Evolutionary conservation across 1,139 yeast species (phyloP).

Genomic region (Pneumocystis carinii): DNA sequence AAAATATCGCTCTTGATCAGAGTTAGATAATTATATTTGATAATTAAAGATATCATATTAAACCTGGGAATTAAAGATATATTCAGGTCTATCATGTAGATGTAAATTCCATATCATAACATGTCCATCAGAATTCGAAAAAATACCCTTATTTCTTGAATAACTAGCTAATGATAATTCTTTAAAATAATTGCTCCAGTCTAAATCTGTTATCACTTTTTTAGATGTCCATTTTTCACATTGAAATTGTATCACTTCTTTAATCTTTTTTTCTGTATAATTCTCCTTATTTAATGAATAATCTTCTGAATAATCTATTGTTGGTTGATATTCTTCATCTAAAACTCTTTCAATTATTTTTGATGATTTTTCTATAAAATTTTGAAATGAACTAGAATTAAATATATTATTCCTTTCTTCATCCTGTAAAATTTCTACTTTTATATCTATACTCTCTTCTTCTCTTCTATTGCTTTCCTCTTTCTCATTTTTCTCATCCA

Average conservation of each 20-base stretch:
- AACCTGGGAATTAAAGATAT: constrained; percentile 34
- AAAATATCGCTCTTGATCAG: constrained; percentile 22
- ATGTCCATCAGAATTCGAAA: constrained; percentile 17
- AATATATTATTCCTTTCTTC: background rate
- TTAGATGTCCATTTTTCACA: constrained; percentile 17
- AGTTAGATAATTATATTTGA: background rate
- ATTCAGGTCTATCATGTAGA: constrained; percentile 33
- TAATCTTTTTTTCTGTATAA: constrained; percentile 6
- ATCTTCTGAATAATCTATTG: constrained; percentile 22
- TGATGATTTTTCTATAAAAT: constrained; percentile 29
- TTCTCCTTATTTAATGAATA: constrained; percentile 1
- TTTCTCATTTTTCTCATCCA: constrained; percentile 9
- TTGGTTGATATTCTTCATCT: constrained; percentile 26
- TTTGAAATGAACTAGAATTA: background rate
- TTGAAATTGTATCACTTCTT: constrained; percentile 16
- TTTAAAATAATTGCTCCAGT: constrained; percentile 30
- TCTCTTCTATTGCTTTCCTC: background rate
- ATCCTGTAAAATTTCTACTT: background rate
- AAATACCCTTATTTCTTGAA: constrained; percentile 18
- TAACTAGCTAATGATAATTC: constrained; percentile 32
- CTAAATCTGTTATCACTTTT: constrained; percentile 29
- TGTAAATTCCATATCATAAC: constrained; percentile 30
- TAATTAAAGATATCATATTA: background rate
- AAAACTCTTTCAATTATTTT: constrained; percentile 30
- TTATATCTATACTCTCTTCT: background rate